Conservation (phyloP, 495 filamentous ascomycete species). For the Gamarada debralockiae region DNA sequence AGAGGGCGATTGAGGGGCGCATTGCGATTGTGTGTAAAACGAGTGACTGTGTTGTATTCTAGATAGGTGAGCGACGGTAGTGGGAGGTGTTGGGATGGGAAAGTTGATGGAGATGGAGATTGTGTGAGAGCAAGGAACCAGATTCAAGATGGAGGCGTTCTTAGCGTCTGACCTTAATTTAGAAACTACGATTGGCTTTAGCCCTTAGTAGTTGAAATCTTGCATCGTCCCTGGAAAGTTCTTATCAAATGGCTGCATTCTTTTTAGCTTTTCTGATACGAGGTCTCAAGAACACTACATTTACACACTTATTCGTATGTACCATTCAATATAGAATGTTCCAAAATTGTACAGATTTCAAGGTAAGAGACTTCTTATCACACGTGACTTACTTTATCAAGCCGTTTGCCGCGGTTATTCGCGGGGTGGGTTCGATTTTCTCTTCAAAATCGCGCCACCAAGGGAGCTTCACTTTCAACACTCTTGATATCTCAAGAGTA, state of each 20-base stretch:
- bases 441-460: not conserved
- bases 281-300: not conserved
- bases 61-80: not conserved
- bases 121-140: not conserved
- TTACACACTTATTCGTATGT: too few species aligned
- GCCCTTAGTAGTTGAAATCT: too few species aligned
- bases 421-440: not conserved
- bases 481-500: not conserved
- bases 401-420: not conserved
- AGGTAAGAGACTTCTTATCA: not conserved
- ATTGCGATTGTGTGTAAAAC: conserved; percentile 15
- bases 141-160: not conserved
- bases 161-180: not conserved
- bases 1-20: conserved; percentile 11
- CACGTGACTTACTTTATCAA: not conserved
- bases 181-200: not conserved
- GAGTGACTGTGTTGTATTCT: conserved; percentile 18
- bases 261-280: not conserved
- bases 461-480: too few species aligned
- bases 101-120: not conserved
- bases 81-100: too few species aligned
- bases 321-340: too few species aligned
- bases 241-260: too few species aligned
- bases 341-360: not conserved
- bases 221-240: too few species aligned